Percentiles rank a stretch among this genome's conserved stretches.
Conservation (phyloP, 176 grass and related monocot genomes). For the Elaeis guineensis region DNA sequence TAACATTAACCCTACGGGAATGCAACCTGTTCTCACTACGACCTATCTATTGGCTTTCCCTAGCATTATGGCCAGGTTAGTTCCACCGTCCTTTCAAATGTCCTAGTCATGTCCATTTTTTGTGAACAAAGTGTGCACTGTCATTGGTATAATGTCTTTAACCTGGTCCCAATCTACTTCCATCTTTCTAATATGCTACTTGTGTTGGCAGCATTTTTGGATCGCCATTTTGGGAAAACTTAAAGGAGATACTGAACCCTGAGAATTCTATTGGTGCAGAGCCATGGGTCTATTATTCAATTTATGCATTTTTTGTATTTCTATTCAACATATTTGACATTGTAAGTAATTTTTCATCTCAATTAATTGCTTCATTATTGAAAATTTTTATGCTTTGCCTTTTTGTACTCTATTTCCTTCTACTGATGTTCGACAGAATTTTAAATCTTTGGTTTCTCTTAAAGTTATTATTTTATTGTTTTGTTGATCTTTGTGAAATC, state of each 20-base stretch:
- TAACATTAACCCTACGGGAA: conserved; percentile 94
- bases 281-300: conserved; percentile 81
- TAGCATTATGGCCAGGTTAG: conserved; percentile 83
- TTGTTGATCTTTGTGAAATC: no score
- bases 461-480: no score
- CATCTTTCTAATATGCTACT: conserved; percentile 32
- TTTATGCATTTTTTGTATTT: conserved; percentile 78
- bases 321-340: conserved; percentile 99
- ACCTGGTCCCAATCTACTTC: background rate
- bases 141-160: no score
- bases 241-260: conserved; percentile 83
- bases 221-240: conserved; percentile 53
- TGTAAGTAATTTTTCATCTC: conserved; percentile 52
- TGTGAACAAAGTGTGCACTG: background rate
- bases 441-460: no score
- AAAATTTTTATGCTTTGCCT: no score
- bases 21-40: conserved; percentile 88
- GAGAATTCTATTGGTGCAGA: conserved; percentile 47
- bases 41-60: conserved; percentile 89
- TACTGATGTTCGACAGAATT: no score
- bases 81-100: background rate
- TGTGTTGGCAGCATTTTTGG: conserved; percentile 63
- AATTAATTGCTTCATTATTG: background rate
- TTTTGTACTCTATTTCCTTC: no score
- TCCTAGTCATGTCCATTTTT: conserved; percentile 1